These are phyloP conservation scores for Alternaria postmessia DNA, from an alignment of 2,329 filamentous ascomycete species.

Conservation along the genomic window DNA sequence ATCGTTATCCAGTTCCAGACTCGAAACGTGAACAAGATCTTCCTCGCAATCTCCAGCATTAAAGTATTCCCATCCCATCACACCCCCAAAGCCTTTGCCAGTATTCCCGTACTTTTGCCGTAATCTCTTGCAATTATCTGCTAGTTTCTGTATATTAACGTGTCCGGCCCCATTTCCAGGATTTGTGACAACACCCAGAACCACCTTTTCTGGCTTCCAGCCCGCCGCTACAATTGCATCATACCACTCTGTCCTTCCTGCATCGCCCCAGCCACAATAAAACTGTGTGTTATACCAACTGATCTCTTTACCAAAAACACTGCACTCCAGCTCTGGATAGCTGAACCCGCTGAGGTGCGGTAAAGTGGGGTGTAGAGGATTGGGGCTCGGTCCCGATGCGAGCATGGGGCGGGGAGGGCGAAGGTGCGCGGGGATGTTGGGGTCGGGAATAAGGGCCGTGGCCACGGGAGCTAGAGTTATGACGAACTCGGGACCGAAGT, in stretches of 20 bases:
- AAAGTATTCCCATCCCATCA: conserved; percentile 97
- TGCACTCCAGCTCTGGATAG: conserved; percentile 75
- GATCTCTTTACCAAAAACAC: conserved; percentile 59
- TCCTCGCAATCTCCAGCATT: conserved; percentile 64
- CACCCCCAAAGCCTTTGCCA: conserved; percentile 72
- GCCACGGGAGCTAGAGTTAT: conserved; percentile 86
- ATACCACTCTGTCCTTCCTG: conserved; percentile 60
- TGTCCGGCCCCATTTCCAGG: conserved; percentile 72
- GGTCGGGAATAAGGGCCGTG: conserved; percentile 68
- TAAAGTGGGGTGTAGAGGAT: conserved; percentile 45
- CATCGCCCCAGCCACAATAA: conserved; percentile 87
- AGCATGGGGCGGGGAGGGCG: conserved; percentile 42
- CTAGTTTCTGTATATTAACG: conserved; percentile 66
- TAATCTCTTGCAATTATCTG: conserved; percentile 65
- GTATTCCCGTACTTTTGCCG: conserved; percentile 63
- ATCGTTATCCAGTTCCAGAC: conserved; percentile 33
- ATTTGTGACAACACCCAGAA: conserved; percentile 83
- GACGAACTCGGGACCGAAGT: conserved; percentile 75
- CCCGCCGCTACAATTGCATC: conserved; percentile 67
- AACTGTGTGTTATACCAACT: conserved; percentile 92
- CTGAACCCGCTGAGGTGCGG: conserved; percentile 81
- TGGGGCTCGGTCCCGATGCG: conserved; percentile 39
- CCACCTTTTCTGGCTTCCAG: conserved; percentile 76
- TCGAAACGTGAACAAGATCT: conserved; percentile 37
- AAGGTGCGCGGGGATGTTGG: conserved; percentile 42